These are phyloP conservation scores for Jamesozyma piceae DNA, from an alignment of 805 yeast species.

Conservation along the genomic window DNA sequence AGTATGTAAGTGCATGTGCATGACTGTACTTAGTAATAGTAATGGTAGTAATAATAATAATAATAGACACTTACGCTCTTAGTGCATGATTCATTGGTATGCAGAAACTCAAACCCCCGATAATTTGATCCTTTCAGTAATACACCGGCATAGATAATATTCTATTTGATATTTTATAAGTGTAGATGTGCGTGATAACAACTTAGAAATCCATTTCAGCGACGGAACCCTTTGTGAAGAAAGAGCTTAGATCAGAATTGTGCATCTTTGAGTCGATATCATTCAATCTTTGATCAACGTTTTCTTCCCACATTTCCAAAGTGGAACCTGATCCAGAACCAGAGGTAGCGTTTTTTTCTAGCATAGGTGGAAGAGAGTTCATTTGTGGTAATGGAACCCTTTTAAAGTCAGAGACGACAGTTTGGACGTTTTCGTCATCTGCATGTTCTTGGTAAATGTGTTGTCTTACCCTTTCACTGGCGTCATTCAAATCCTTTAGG, in stretches of 20 bases:
- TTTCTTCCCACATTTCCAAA: constrained; percentile 34
- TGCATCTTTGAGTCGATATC: constrained; percentile 26
- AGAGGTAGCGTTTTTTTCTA: constrained; percentile 27
- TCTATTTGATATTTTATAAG: not conserved
- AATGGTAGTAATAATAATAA: too few relatives aligned
- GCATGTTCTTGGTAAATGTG: constrained; percentile 8
- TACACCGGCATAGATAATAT: too few relatives aligned
- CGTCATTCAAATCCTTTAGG: constrained; percentile 7
- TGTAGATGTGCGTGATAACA: not conserved
- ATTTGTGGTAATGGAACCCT: constrained; percentile 31
- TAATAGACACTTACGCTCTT: too few relatives aligned
- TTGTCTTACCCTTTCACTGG: constrained; percentile 9
- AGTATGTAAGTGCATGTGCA: not conserved
- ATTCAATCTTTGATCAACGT: constrained; percentile 30
- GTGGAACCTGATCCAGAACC: constrained; percentile 31
- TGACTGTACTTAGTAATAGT: too few relatives aligned
- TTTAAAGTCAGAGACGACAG: constrained; percentile 13
- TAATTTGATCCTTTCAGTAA: too few relatives aligned
- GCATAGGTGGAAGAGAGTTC: constrained; percentile 29
- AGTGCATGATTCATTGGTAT: too few relatives aligned
- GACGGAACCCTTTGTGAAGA: constrained; percentile 10
- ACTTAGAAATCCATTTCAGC: constrained; percentile 12
- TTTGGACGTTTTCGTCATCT: not conserved
- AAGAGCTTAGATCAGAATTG: constrained; percentile 13
- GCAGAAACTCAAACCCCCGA: too few relatives aligned